Conservation (phyloP, 148 eudicot species). For the Rhododendron molle region DNA sequence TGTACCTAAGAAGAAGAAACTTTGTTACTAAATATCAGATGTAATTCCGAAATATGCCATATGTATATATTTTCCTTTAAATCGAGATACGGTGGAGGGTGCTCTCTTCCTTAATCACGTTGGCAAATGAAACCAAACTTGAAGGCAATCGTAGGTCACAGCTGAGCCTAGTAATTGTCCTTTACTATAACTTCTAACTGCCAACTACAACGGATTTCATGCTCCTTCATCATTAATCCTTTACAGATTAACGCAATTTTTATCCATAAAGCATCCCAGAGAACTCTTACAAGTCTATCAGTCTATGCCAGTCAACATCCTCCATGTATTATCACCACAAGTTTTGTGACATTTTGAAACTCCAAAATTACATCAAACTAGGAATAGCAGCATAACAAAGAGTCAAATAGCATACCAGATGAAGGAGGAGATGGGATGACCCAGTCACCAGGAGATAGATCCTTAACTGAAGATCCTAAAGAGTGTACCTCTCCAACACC, state of each 20-base stretch:
- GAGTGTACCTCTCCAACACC: constrained; percentile 85
- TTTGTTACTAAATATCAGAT: constrained; percentile 1
- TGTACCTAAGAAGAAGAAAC: constrained; percentile 43
- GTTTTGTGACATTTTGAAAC: not conserved
- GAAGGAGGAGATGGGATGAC: constrained; percentile 93
- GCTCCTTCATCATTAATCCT: not conserved
- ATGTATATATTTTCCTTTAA: not conserved
- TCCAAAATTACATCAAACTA: not conserved
- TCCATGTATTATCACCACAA: not conserved
- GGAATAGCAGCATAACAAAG: not conserved
- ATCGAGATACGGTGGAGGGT: not conserved
- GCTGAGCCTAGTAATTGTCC: not conserved
- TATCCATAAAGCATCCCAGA: not conserved
- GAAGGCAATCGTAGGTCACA: not conserved
- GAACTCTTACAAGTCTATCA: not conserved
- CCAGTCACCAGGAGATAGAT: constrained; percentile 72
- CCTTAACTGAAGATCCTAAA: constrained; percentile 65
- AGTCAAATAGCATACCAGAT: constrained; percentile 40
- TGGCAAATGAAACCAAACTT: not conserved
- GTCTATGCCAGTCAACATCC: not conserved
- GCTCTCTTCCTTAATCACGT: not conserved
- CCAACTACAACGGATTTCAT: not conserved
- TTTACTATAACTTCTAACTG: not conserved
- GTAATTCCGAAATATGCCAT: not conserved
- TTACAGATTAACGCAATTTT: not conserved